Conservation (phyloP, 2,329 filamentous ascomycete genomes). For the Scedosporium apiospermum region DNA sequence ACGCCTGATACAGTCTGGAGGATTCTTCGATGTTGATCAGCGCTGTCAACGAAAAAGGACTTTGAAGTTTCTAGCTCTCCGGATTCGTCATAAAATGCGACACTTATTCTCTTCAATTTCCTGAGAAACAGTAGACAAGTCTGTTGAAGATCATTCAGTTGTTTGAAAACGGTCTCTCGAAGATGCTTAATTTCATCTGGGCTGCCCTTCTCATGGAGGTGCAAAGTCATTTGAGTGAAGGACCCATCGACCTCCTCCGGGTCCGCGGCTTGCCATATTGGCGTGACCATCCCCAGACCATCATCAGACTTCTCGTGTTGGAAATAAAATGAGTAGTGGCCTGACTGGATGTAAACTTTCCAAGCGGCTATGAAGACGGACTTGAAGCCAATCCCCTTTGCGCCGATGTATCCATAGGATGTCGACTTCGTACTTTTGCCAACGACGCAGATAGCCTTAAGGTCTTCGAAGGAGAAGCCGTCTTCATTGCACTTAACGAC, state of each 20-base stretch:
- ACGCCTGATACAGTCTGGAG: too few species aligned
- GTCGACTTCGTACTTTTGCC: conserved; percentile 32
- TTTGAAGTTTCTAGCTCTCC: not conserved
- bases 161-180: not conserved
- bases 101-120: not conserved
- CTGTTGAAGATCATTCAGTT: not conserved
- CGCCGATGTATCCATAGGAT: conserved; percentile 31
- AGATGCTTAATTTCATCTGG: not conserved
- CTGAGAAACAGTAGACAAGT: not conserved
- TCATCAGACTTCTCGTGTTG: conserved; percentile 23
- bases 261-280: conserved; percentile 11
- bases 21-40: too few species aligned
- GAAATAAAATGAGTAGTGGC: conserved; percentile 29
- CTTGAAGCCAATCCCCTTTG: conserved; percentile 40
- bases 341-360: conserved; percentile 29
- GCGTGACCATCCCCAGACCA: conserved; percentile 42
- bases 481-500: conserved; percentile 38
- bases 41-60: too few species aligned
- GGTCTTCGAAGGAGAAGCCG: conserved; percentile 28
- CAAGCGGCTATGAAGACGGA: conserved; percentile 32
- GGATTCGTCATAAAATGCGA: not conserved
- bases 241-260: not conserved
- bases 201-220: not conserved
- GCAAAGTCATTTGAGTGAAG: not conserved
- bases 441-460: conserved; percentile 32